Conservation (phyloP, 2,329 filamentous ascomycete genomes). For the Aspergillus eucalypticola region DNA sequence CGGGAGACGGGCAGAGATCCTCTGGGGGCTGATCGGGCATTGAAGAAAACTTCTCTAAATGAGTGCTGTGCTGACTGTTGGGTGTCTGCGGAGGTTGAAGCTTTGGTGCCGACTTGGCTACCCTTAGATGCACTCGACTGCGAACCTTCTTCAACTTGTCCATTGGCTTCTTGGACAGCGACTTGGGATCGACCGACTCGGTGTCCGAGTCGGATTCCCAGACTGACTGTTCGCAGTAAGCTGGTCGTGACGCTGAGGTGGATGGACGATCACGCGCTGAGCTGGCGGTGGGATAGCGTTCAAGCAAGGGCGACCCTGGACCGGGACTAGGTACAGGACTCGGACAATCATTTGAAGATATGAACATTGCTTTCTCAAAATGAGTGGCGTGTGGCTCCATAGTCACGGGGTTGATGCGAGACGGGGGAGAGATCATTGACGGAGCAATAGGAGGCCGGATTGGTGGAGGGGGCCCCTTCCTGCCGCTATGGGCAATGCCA, state of each 20-base stretch:
- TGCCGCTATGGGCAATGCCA: slow-evolving; percentile 19
- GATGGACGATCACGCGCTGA: slow-evolving; percentile 34
- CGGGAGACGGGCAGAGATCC: slow-evolving; percentile 21
- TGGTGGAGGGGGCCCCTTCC: slow-evolving; percentile 26
- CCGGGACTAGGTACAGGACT: slow-evolving; percentile 39
- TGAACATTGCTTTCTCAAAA: slow-evolving; percentile 44
- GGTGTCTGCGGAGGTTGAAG: slow-evolving; percentile 28
- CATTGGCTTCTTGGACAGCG: slow-evolving; percentile 39
- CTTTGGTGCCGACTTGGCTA: slow-evolving; percentile 39
- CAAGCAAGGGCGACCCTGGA: slow-evolving; percentile 33
- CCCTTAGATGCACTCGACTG: slow-evolving; percentile 41
- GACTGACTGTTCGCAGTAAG: slow-evolving; percentile 38
- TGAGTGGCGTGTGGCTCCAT: slow-evolving; percentile 42
- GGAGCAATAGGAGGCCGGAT: slow-evolving; percentile 35
- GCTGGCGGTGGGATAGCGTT: slow-evolving; percentile 29
- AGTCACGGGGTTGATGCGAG: slow-evolving; percentile 40
- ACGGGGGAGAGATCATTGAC: slow-evolving; percentile 42
- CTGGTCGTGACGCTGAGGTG: slow-evolving; percentile 34
- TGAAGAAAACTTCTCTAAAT: slow-evolving; percentile 31
- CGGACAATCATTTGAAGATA: slow-evolving; percentile 39
- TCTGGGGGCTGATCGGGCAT: slow-evolving; percentile 28
- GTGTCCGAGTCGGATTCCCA: slow-evolving; percentile 45
- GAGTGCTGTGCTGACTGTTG: slow-evolving; percentile 16
- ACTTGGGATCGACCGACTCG: slow-evolving; percentile 37
- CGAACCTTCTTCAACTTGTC: slow-evolving; percentile 44